Evolutionary conservation across 2,329 filamentous ascomycete species (phyloP), one percentile per base, ranked within the genome.

Genomic region (Xylaria hypoxylon): DNA sequence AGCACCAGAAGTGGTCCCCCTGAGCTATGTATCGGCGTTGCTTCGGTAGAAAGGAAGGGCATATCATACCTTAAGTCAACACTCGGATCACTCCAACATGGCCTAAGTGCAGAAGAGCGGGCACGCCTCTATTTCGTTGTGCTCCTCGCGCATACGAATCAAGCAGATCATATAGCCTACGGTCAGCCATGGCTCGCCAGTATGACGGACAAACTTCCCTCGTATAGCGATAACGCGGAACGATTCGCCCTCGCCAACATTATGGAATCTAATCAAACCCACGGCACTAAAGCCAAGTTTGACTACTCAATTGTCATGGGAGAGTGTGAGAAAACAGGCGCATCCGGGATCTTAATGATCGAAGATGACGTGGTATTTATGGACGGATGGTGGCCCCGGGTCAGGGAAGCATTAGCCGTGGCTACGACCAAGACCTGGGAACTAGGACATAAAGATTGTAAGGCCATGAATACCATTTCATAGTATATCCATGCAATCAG

Each of bases 361-460:
- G 74, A 76, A 47, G 74, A 76, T 33, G 74, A 75, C 40, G 73
- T 74, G 6, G 67, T 75, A 11, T 71, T 71, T 51, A 28, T 75
- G 19, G 72, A 75, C 62, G 73, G 73, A 10, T 75, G 74, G 73
- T 67, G 65, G 24, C 72, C 70, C 26, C 67, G 74, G 42, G 62
- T 58, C 0, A 52, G 68, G 63, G 33, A 59, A 26, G 74, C 74
- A 5, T 50, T 75, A 28, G 52, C 59, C 15, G 42, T 40, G 17
- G 72, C 68, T n/a, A 68, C 65, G 1, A 47, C 47, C 6, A 70
- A 67, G 59, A 69, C 73, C 4, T 67, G 67, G 65, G 63, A 68
- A 11, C 28, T 67, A 5, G 74, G 73, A 26, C 42, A 68, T 5
- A 58, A 63, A 24, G 62, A 61, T 53, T 73, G 70, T 72, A 48